Conservation (phyloP, 2,329 filamentous ascomycete genomes). For the Fusarium gaditjirri region DNA sequence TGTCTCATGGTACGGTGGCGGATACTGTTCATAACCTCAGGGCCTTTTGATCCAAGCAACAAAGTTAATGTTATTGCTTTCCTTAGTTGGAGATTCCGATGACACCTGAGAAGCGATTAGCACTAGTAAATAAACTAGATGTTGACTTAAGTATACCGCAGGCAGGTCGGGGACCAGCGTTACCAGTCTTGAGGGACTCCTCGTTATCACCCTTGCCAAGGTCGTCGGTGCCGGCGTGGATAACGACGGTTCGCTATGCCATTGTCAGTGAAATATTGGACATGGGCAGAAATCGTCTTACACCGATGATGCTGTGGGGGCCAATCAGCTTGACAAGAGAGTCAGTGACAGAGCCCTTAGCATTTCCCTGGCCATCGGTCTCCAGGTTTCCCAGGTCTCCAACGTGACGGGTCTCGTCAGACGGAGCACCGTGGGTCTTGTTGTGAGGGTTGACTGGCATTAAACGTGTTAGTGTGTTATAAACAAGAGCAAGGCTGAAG, state of each 20-base stretch:
- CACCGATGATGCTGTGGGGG: constrained; percentile 92
- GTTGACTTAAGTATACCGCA: constrained; percentile 73
- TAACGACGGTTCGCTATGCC: constrained; percentile 86
- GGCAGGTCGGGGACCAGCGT: constrained; percentile 91
- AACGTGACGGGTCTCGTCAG: constrained; percentile 88
- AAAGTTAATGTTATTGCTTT: constrained; percentile 2
- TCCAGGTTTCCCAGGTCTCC: constrained; percentile 98
- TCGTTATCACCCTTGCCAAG: constrained; percentile 91
- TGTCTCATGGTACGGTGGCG: neutral
- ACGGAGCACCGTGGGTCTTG: constrained; percentile 91
- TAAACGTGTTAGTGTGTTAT: constrained; percentile 17
- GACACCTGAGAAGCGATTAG: constrained; percentile 66
- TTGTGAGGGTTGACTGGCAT: constrained; percentile 87
- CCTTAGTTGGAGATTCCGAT: constrained; percentile 85
- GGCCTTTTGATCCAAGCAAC: constrained; percentile 3
- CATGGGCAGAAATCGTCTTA: constrained; percentile 55
- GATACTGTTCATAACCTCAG: neutral
- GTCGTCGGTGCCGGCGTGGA: constrained; percentile 95
- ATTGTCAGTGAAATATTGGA: constrained; percentile 2
- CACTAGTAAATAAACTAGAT: neutral
- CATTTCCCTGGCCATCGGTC: constrained; percentile 92
- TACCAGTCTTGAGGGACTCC: constrained; percentile 98
- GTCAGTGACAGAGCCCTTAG: constrained; percentile 83
- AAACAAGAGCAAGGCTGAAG: neutral
- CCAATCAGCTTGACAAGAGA: constrained; percentile 94